Percentiles rank a stretch among this genome's conserved stretches.
Conservation (phyloP, 2,329 filamentous ascomycete species). For the Neofusicoccum ribis region DNA sequence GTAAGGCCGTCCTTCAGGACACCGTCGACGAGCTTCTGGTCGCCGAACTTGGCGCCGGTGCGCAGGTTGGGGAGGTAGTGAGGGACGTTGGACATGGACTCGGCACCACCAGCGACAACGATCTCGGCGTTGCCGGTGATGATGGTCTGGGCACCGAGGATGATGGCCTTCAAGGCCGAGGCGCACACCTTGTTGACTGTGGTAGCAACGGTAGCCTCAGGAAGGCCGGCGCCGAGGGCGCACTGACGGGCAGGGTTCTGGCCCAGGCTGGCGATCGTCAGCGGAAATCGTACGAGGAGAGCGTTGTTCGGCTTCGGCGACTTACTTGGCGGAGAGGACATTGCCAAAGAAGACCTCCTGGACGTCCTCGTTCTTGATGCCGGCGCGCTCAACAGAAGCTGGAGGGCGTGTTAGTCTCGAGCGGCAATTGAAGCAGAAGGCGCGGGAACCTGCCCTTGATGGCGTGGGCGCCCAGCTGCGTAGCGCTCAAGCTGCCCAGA, state of each 20-base stretch:
- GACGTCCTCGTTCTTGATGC: conserved; percentile 84
- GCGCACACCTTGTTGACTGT: conserved; percentile 99
- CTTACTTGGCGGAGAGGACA: conserved; percentile 91
- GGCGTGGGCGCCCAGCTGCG: conserved; percentile 83
- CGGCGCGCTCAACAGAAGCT: conserved; percentile 81
- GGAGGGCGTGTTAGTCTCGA: conserved; percentile 24
- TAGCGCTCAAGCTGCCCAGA: conserved; percentile 81
- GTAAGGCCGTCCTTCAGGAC: conserved; percentile 93
- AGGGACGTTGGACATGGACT: conserved; percentile 98
- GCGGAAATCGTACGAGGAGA: conserved; percentile 1
- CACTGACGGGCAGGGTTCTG: conserved; percentile 96
- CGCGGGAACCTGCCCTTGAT: conserved; percentile 72
- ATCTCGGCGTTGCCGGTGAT: conserved; percentile 92
- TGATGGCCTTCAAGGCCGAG: conserved; percentile 89
- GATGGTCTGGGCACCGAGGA: conserved; percentile 94
- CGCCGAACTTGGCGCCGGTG: conserved; percentile 88
- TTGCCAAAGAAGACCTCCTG: conserved; percentile 98
- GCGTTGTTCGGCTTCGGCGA: background rate
- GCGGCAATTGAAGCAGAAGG: conserved; percentile 21
- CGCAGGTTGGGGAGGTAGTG: conserved; percentile 92
- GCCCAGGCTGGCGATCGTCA: conserved; percentile 66
- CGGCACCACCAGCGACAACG: conserved; percentile 89
- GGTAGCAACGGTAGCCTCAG: conserved; percentile 77
- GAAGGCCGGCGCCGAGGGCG: conserved; percentile 83
- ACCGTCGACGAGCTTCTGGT: conserved; percentile 85